Percentiles rank a stretch among this genome's conserved stretches.
Evolutionary conservation across 495 filamentous ascomycete genomes (phyloP).

Genomic region (Hyaloscypha finlandica): DNA sequence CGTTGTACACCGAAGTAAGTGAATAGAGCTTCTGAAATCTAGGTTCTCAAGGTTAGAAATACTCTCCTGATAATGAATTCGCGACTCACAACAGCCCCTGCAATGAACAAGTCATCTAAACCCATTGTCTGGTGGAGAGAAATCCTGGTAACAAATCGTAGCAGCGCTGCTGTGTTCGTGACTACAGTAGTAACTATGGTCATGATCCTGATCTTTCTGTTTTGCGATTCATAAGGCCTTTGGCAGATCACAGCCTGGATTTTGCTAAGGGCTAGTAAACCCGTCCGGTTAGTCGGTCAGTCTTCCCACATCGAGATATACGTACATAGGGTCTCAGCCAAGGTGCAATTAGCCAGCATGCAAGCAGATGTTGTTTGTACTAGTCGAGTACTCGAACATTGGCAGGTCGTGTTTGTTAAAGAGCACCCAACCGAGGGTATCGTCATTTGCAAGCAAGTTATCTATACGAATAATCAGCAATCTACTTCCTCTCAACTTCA

Average conservation of each 20-base stretch:
- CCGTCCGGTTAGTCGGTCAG: not conserved
- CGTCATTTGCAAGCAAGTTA: not conserved
- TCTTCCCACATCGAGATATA: not conserved
- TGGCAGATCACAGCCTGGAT: constrained; percentile 4
- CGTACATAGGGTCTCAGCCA: not conserved
- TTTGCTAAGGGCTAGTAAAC: not conserved
- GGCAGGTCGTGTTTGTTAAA: not conserved
- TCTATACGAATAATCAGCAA: not conserved
- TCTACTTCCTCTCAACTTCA: not conserved
- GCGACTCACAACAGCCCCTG: constrained; percentile 25
- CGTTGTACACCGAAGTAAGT: constrained; percentile 11
- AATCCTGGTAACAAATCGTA: constrained; percentile 1
- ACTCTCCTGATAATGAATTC: not conserved
- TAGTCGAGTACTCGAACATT: not conserved
- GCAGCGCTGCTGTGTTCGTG: not conserved
- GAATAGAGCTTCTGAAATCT: constrained; percentile 5
- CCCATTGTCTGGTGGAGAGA: constrained; percentile 21
- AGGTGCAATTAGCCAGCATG: constrained; percentile 8
- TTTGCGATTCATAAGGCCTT: not conserved
- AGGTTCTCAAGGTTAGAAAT: not conserved
- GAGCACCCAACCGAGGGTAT: constrained; percentile 2
- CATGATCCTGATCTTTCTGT: not conserved
- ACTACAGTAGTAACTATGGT: not conserved
- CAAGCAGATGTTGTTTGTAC: not conserved
- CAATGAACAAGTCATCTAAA: constrained; percentile 39